Base-by-base conservation (phyloP, 495 filamentous ascomycete species). In the Hyaloscypha finlandica region DNA sequence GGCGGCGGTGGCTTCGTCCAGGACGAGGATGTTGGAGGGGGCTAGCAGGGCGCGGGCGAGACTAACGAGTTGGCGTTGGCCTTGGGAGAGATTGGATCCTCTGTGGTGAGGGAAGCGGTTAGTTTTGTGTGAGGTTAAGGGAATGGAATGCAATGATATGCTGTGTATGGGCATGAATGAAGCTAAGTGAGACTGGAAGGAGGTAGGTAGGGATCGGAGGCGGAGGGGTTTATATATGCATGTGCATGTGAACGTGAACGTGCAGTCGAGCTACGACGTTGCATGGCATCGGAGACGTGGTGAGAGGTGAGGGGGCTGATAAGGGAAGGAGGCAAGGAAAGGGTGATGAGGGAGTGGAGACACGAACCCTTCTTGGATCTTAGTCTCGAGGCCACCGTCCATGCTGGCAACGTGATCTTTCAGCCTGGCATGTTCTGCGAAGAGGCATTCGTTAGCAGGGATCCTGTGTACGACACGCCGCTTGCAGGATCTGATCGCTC, bases 1-100 rank as follows among this genome's bases (percentile, higher is more conserved):
- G 22, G 94, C 92, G 31, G 94, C 95, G 51, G 96, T 99, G 66
- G 96, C 96, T 81, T 99, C 96, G 75, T 99, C 95, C 48, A 98
- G 85, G 0, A 99, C 93, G 64, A 99, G 85, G 73, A 99, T 97
- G 77, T 97, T 97, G 76, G 92, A 97, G 29, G 95, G 94, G 6
- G 95, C 93, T 31, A 99, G 83, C 71, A 99, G 86, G 22, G 96
- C 96, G 61, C 96, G 90, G 12, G 96, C 96, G 59, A 99, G 84
- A 56, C 92, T 96, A 48, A 98, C 84, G 66, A 99, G 87, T 78
- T 98, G 95, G 63, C 95, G 89, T 76, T 99, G 89, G 60, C 93
- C 93, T 70, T 93, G 86, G 64, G 93, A 95, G 63, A 96, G 85
- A 71, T 93, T 92, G n/a, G 87, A 88, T 61, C 88, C 83, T 80